Evolutionary conservation across 441 rosid genomes (phyloP), one percentile per base, ranked within the genome.

Genomic region (Brassica hybrid): DNA sequence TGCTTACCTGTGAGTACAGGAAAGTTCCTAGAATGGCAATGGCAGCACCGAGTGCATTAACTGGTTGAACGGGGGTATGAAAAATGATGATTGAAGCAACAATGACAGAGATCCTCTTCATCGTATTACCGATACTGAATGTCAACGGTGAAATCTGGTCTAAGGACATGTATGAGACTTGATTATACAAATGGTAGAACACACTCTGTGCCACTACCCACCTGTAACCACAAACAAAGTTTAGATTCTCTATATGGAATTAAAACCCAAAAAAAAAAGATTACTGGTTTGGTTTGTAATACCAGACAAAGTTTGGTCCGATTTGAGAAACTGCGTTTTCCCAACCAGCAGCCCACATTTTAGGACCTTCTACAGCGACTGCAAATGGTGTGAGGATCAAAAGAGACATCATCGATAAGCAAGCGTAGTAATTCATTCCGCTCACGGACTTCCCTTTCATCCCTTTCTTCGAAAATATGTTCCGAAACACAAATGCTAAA

Each of bases 381-480:
- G 98, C 91, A 62, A 94, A 94, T 13, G 97, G 98, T 6, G 97
- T 89, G 30, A 94, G 97, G 64, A 94, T 89, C 84, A 90, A 70
- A 9, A 94, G 86, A 71, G 99, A 94, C 85, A 92, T 67, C 81
- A 94, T 86, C 0, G 97, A 92, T 56, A 94, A 81, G 82, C 97
- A 94, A 59, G 97, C 98, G 30, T 94, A 94, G 85, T 94, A 94
- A 67, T 94, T 92, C 97, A 94, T 94, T 62, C 97, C 98, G 56
- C 97, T 88, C 54, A 94, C 93, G 3, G 95, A 88, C 2, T 92
- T 91, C 48, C 97, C 97, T 48, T 88, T 90, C 98, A 94, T 94
- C 48, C 97, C 98, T 78, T 90, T 94, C 89, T 94, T 94, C 0
- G 98, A 94, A 85, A 94, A 94, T 12, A 92, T 92, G 87, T 94